A percentile compares a stretch with the other conserved stretches of the same genome.
phyloP scores from a whole-genome alignment of 2,329 filamentous ascomycete species.

The Monilinia aucupariae region DNA sequence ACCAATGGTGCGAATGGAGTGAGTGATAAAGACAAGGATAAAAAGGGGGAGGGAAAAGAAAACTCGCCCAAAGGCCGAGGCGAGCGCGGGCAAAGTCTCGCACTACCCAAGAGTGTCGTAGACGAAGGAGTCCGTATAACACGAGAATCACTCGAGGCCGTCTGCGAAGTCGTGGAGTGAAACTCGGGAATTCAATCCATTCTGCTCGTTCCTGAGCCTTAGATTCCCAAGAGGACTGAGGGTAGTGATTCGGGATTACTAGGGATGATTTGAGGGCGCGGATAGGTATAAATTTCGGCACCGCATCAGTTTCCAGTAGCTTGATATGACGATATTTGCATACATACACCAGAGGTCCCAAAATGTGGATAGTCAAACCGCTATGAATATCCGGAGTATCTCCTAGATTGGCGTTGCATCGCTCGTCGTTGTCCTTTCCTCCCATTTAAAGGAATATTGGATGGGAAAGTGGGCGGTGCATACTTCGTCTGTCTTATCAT shows the following conservation, averaged over 20 bases:
- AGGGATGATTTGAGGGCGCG: too few species aligned
- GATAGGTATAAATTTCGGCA: not conserved
- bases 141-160: conserved; percentile 49
- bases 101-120: conserved; percentile 54
- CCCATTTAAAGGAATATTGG: not conserved
- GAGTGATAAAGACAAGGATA: conserved; percentile 9
- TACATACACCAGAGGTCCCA: not conserved
- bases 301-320: not conserved
- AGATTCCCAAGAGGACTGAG: too few species aligned
- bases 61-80: conserved; percentile 20
- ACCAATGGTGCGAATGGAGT: conserved; percentile 23
- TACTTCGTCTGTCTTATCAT: too few species aligned
- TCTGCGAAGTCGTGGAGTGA: conserved; percentile 33
- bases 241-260: too few species aligned
- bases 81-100: conserved; percentile 39
- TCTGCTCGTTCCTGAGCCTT: too few species aligned
- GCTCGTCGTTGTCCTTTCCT: not conserved
- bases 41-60: conserved; percentile 5
- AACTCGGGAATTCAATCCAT: not conserved
- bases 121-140: conserved; percentile 58
- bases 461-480: too few species aligned
- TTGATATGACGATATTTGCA: not conserved
- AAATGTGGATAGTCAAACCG: not conserved
- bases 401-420: not conserved
- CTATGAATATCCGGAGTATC: not conserved